These are phyloP conservation scores for Chaetomiaceae sp. DNA, from an alignment of 2,329 filamentous ascomycete species.

Conservation along the genomic window DNA sequence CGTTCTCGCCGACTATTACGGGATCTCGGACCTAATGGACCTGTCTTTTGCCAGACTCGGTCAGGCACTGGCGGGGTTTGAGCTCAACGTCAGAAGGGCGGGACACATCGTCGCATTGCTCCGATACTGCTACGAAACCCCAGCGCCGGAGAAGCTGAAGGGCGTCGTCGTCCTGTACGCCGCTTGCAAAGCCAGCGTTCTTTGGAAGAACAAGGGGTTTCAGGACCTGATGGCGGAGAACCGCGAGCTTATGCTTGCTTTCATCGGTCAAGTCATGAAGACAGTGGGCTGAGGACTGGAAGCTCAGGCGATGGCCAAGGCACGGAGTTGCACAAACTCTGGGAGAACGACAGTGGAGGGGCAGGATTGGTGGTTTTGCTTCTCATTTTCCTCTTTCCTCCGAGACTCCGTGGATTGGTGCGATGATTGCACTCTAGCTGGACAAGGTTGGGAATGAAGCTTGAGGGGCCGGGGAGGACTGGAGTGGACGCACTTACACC, in stretches of 20 bases:
- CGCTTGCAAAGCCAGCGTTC: background rate
- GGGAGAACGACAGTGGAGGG: too few species aligned
- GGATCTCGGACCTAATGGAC: conserved; percentile 31
- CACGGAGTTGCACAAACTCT: too few species aligned
- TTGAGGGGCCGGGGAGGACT: too few species aligned
- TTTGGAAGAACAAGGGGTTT: conserved; percentile 3
- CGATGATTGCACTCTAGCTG: too few species aligned
- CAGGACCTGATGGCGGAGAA: background rate
- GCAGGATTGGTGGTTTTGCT: too few species aligned
- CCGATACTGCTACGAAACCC: conserved; percentile 34
- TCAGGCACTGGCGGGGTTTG: conserved; percentile 30
- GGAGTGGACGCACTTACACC: too few species aligned
- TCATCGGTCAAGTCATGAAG: background rate
- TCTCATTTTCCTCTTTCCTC: too few species aligned
- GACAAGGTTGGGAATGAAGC: too few species aligned
- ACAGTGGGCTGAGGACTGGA: background rate
- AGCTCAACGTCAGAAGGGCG: background rate
- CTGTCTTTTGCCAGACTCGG: conserved; percentile 34
- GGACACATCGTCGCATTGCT: conserved; percentile 26
- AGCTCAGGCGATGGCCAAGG: too few species aligned
- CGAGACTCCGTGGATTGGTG: too few species aligned
- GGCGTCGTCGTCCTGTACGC: background rate
- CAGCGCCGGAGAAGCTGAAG: conserved; percentile 18
- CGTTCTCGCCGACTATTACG: conserved; percentile 38
- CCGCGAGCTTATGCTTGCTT: background rate